Conservation (phyloP, 805 yeast genomes). For the Saturnispora galanensis region DNA sequence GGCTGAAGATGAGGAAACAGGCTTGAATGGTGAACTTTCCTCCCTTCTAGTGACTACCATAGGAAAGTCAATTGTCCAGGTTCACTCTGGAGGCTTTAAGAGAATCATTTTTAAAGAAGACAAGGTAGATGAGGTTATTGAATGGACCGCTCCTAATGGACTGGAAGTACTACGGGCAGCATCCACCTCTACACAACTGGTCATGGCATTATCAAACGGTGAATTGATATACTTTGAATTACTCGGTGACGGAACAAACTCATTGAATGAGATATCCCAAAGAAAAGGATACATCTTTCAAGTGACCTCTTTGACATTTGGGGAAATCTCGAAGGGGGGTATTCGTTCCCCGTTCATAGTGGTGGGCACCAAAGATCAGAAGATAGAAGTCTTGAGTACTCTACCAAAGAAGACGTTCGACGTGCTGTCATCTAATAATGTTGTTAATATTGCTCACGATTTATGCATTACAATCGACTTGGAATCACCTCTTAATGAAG, state of each 20-base stretch:
- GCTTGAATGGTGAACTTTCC: constrained; percentile 42
- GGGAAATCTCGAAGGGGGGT: constrained; percentile 40
- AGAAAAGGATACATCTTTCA: constrained; percentile 43
- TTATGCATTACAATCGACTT: constrained; percentile 17
- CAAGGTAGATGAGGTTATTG: constrained; percentile 28
- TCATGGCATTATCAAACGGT: constrained; percentile 59
- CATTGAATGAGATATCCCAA: constrained; percentile 61
- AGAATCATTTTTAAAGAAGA: constrained; percentile 35
- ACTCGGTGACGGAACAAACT: constrained; percentile 46
- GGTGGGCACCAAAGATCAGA: constrained; percentile 61
- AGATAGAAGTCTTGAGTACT: constrained; percentile 59
- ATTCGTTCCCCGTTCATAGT: constrained; percentile 49
- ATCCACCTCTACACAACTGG: constrained; percentile 58
- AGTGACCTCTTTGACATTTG: constrained; percentile 39
- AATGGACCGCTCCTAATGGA: constrained; percentile 84
- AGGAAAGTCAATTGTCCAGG: constrained; percentile 62
- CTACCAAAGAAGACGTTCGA: constrained; percentile 52
- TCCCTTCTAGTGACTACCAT: constrained; percentile 65
- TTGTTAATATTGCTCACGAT: constrained; percentile 42
- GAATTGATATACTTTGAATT: constrained; percentile 75
- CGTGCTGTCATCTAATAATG: constrained; percentile 51
- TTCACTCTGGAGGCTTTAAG: constrained; percentile 60
- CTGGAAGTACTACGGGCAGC: constrained; percentile 50
- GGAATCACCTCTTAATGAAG: constrained; percentile 21
- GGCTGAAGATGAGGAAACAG: constrained; percentile 38